phyloP scores from a whole-genome alignment of 2,329 filamentous ascomycete species.

The Penicillium nordicum region DNA sequence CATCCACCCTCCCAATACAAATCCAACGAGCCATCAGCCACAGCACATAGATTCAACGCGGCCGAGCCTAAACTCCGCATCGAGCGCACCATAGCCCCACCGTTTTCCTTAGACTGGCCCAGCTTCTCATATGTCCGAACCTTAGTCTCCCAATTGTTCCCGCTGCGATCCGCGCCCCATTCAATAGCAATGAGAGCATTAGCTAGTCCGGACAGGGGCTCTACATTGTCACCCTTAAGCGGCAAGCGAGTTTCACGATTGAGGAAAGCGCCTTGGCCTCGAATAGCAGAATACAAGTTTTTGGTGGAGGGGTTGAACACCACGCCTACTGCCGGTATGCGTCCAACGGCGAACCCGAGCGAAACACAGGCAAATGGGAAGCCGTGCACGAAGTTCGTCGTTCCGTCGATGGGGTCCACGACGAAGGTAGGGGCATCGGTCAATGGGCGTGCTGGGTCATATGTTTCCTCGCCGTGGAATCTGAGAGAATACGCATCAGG shows the following conservation, averaged over 20 bases:
- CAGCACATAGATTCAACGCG: constrained; percentile 60
- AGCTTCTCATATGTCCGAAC: constrained; percentile 51
- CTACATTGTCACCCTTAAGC: constrained; percentile 40
- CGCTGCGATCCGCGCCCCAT: constrained; percentile 58
- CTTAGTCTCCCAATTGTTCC: constrained; percentile 58
- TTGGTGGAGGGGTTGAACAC: constrained; percentile 60
- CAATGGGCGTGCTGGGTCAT: constrained; percentile 53
- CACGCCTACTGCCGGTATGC: constrained; percentile 54
- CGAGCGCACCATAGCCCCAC: constrained; percentile 61
- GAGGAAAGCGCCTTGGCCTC: constrained; percentile 53
- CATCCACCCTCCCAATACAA: constrained; percentile 65
- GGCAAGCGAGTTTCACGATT: constrained; percentile 44
- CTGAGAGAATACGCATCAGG: constrained; percentile 17
- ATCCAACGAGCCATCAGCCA: constrained; percentile 57
- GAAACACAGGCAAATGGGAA: constrained; percentile 59
- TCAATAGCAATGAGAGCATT: constrained; percentile 57
- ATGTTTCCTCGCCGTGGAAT: constrained; percentile 61
- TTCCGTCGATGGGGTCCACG: constrained; percentile 63
- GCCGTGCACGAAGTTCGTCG: constrained; percentile 63
- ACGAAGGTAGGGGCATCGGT: constrained; percentile 57
- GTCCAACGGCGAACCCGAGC: constrained; percentile 53
- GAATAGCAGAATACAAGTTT: constrained; percentile 55
- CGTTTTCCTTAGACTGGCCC: constrained; percentile 48
- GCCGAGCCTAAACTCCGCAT: constrained; percentile 56
- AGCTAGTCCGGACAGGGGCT: constrained; percentile 49